Base-by-base conservation (phyloP, 208 protist genomes). In the Tritrichomonas musculus region DNA sequence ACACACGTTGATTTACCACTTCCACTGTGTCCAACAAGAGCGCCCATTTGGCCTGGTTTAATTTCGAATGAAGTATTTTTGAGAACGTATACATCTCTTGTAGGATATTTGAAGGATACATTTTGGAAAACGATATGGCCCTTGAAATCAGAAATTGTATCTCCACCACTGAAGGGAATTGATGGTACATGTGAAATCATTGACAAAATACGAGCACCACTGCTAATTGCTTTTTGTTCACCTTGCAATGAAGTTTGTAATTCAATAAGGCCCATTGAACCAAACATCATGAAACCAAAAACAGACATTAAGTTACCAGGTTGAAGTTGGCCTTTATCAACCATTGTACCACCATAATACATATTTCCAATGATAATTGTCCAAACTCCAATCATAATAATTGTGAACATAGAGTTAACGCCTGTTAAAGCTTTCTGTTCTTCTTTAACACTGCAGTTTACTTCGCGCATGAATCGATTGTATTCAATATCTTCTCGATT, bases 1-100 rank as follows among this genome's bases (percentile, higher is more conserved):
- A 94, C 55, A 33, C 66, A 57, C 9, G 94, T 95, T 47, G 92
- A 94, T 75, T 95, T 95, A 55, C 94, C 94, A 30, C 47, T 57
- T 17, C 73, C 65, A 33, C 72, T 25, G 9, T 53, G 65, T n/a
- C 94, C 94, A 57, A 94, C 94, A 1, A 95, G 77, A 22, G 94
- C 94, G 55, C 20, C 30, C 39, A 73, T 92, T 92, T 84, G 36
- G 20, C 93, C 93, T 27, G 94, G 65, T 22, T 49, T 27, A 53
- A 95, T 69, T 22, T 53, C 17, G 20, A 95, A 93, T 41, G 64
- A 93, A 57, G 93, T 50, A 84, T 92, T 75, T 9, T 53, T 93
- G 13, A 94, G 33, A 41, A 93, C 75, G 14, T 41, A 47, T 47
- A 60, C 53, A 64, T 92, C n/a, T 2, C 80, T 1, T n/a, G n/a